A percentile compares a stretch with the other conserved stretches of the same genome.
These are phyloP conservation scores for Mucor sp. DNA, from an alignment of 371 early-diverging fungal species.

Conservation along the genomic window DNA sequence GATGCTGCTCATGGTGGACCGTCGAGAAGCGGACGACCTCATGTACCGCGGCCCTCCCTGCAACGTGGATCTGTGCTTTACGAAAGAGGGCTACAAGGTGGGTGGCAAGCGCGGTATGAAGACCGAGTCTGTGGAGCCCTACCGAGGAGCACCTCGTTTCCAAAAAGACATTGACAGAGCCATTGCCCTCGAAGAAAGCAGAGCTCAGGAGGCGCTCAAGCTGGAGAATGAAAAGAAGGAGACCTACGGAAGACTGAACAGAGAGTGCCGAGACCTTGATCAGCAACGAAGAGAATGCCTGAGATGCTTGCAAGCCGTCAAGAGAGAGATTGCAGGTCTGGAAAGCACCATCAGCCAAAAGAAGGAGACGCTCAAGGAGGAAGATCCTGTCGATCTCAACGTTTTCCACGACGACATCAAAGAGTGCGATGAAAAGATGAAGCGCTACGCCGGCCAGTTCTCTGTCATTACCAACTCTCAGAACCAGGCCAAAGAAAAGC, in stretches of 20 bases:
- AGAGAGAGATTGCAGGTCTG: conserved; percentile 6
- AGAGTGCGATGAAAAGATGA: conserved; percentile 16
- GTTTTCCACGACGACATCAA: conserved; percentile 51
- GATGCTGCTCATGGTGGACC: conserved; percentile 72
- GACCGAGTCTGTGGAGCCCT: conserved; percentile 36
- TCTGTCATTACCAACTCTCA: conserved; percentile 4
- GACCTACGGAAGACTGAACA: no score
- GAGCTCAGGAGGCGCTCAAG: neutral
- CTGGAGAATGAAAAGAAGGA: neutral
- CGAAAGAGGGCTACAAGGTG: conserved; percentile 64
- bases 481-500: neutral
- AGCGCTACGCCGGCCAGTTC: conserved; percentile 17
- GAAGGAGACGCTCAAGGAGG: conserved; percentile 58
- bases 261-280: neutral
- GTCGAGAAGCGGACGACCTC: conserved; percentile 75
- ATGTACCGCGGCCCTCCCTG: conserved; percentile 62
- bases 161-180: conserved; percentile 40
- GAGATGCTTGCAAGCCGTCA: neutral
- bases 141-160: conserved; percentile 50
- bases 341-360: conserved; percentile 15
- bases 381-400: conserved; percentile 67
- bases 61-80: conserved; percentile 74
- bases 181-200: neutral
- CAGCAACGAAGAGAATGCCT: neutral
- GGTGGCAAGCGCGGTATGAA: conserved; percentile 58